Conservation (phyloP, 345 rosid species). For the Dovyalis caffra region DNA sequence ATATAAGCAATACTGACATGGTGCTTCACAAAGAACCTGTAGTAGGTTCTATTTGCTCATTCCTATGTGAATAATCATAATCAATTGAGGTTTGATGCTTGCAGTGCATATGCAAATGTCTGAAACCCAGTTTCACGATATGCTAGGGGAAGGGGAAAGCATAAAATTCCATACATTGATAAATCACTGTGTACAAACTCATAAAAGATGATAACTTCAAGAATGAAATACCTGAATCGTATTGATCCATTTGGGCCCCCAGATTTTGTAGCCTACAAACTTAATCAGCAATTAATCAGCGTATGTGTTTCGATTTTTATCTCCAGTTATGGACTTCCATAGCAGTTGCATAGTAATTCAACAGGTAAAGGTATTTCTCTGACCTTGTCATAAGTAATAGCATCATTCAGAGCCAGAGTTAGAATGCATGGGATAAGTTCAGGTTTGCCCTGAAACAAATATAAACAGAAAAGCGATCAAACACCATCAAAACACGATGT, state of each 20-base stretch:
- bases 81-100: neutral
- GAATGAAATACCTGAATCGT: conserved; percentile 66
- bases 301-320: neutral
- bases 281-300: conserved; percentile 28
- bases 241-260: conserved; percentile 96
- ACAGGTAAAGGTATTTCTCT: conserved; percentile 15
- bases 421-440: conserved; percentile 67
- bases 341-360: neutral
- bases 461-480: neutral
- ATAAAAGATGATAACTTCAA: conserved; percentile 4
- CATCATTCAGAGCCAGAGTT: conserved; percentile 78
- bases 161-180: neutral
- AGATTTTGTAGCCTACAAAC: conserved; percentile 76
- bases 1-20: neutral
- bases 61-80: neutral
- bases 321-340: conserved; percentile 3
- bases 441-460: conserved; percentile 51
- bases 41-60: neutral
- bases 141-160: neutral
- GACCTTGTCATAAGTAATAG: conserved; percentile 90
- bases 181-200: neutral
- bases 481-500: neutral
- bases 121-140: neutral
- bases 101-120: neutral
- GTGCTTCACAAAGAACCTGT: neutral